Conservation (phyloP, 2,329 filamentous ascomycete species). For the Cytospora piceicola region DNA sequence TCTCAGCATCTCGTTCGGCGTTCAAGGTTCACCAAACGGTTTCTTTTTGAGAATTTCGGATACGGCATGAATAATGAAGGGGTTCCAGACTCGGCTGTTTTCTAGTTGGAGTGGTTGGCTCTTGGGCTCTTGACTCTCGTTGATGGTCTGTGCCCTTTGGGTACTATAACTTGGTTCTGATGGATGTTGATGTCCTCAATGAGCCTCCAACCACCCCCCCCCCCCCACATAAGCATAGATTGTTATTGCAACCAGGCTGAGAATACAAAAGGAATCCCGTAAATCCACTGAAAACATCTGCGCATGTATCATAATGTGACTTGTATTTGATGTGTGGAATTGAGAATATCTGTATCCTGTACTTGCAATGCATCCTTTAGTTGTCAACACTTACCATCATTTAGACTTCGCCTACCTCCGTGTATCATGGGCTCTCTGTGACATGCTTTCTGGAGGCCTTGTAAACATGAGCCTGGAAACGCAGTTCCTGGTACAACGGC, state of each 20-base stretch:
- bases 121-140: constrained; percentile 3
- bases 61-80: not conserved
- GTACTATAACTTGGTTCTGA: not conserved
- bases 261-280: constrained; percentile 7
- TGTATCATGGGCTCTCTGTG: not conserved
- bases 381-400: not conserved
- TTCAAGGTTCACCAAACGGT: constrained; percentile 25
- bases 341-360: not conserved
- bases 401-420: not conserved
- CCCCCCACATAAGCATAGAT: not conserved
- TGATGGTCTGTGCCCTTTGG: not conserved
- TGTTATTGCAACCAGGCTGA: not conserved
- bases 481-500: too few species aligned
- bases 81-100: not conserved
- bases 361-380: not conserved
- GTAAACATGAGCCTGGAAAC: not conserved
- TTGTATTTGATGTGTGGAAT: not conserved
- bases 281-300: not conserved
- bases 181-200: not conserved
- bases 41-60: constrained; percentile 5
- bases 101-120: not conserved
- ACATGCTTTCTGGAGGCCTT: not conserved
- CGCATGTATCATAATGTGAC: not conserved
- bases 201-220: not conserved
- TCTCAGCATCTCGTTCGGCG: constrained; percentile 29